Percentiles rank a stretch among this genome's conserved stretches.
Evolutionary conservation across 352 stramenopile genomes (phyloP).

Genomic region (Blastocystis sp.): DNA sequence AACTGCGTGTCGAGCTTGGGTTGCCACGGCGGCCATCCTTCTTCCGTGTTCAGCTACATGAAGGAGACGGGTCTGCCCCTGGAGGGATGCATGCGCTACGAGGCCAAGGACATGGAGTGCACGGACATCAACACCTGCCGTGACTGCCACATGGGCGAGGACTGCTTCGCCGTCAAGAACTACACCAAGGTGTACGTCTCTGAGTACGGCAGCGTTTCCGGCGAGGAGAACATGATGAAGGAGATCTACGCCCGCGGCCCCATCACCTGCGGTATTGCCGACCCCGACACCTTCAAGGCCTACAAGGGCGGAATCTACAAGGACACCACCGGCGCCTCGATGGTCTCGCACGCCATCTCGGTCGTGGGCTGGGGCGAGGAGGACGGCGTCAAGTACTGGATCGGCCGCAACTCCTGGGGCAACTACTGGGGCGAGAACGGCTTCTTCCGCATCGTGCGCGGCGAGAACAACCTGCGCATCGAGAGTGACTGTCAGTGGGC

Average conservation of each 20-base stretch:
- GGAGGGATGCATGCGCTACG: conserved; percentile 89
- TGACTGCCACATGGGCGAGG: conserved; percentile 79
- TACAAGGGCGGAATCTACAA: conserved; percentile 90
- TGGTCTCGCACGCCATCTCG: conserved; percentile 86
- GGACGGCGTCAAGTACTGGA: conserved; percentile 85
- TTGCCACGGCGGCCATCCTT: conserved; percentile 87
- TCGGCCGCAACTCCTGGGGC: conserved; percentile 90
- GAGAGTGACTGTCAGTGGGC: conserved; percentile 87
- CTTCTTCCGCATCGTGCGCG: conserved; percentile 87
- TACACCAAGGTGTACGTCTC: conserved; percentile 91
- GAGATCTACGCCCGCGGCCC: conserved; percentile 91
- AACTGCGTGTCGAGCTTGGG: conserved; percentile 80
- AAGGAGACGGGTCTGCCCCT: conserved; percentile 87
- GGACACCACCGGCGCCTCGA: conserved; percentile 80
- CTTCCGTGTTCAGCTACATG: conserved; percentile 86
- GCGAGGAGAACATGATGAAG: conserved; percentile 88
- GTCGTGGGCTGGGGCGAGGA: conserved; percentile 90
- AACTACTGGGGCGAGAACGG: conserved; percentile 90
- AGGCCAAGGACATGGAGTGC: conserved; percentile 84
- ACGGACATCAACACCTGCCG: conserved; percentile 84
- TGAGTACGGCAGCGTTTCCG: conserved; percentile 86
- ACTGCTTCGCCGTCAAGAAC: conserved; percentile 81
- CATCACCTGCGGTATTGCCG: conserved; percentile 82
- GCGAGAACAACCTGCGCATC: conserved; percentile 86
- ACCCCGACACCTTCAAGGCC: conserved; percentile 75